phyloP scores from a whole-genome alignment of 2,329 filamentous ascomycete species.

The Leptographium wingfieldii region DNA sequence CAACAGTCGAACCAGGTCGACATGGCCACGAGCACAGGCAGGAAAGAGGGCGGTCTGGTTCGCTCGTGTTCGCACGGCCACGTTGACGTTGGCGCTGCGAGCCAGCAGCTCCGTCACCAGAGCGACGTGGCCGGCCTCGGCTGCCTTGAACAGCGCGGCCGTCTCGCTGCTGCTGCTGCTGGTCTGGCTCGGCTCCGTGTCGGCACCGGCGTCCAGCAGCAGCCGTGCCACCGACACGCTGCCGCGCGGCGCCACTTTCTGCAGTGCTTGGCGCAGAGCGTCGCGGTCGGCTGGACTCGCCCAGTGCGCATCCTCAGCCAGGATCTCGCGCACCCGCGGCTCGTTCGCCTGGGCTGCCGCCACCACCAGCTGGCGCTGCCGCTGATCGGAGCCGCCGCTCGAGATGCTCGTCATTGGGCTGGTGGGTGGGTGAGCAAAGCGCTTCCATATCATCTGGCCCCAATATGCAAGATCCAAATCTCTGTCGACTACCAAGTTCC shows the following conservation, averaged over 20 bases:
- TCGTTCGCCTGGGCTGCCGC: conserved; percentile 26
- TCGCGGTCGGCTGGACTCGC: conserved; percentile 20
- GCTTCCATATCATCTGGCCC: not conserved
- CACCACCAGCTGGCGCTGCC: conserved; percentile 23
- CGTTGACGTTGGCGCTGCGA: conserved; percentile 21
- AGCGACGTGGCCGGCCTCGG: conserved; percentile 22
- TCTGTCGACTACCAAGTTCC: not conserved
- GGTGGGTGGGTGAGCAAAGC: not conserved
- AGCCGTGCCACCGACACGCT: conserved; percentile 22
- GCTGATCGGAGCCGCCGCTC: conserved; percentile 24
- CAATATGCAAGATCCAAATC: not conserved
- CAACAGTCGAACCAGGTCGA: conserved; percentile 20
- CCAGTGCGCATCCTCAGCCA: conserved; percentile 23
- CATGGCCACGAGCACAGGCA: conserved; percentile 22
- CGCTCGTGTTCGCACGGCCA: conserved; percentile 14
- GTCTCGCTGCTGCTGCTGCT: conserved; percentile 18
- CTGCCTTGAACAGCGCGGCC: conserved; percentile 25
- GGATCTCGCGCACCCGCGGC: conserved; percentile 21
- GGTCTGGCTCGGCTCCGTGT: conserved; percentile 19
- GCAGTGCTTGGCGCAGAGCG: conserved; percentile 24
- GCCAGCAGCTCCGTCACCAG: conserved; percentile 22
- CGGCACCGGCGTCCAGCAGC: conserved; percentile 25
- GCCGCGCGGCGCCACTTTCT: conserved; percentile 24
- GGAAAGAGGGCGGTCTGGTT: conserved; percentile 25
- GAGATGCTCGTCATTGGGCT: conserved; percentile 18